These are phyloP conservation scores for Sporisorium iseilematis-ciliati DNA, from an alignment of 1,284 basidiomycete species.

Conservation along the genomic window DNA sequence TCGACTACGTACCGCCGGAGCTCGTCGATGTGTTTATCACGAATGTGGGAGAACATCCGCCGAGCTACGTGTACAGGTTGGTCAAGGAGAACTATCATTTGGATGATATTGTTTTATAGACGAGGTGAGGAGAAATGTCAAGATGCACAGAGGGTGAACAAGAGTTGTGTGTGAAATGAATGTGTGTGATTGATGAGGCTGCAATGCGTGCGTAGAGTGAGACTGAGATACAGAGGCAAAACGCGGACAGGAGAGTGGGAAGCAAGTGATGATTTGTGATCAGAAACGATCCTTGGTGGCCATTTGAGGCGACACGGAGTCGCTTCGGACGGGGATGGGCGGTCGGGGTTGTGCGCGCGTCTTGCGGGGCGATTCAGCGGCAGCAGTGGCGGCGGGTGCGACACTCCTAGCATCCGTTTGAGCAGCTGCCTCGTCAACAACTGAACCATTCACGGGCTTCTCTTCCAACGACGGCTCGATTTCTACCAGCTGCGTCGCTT, in stretches of 20 bases:
- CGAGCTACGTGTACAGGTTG: conserved; percentile 68
- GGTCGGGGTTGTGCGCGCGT: conserved; percentile 18
- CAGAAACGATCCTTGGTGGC: conserved; percentile 11
- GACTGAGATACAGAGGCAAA: background rate
- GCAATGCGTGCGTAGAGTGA: too few species aligned
- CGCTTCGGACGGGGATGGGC: conserved; percentile 24
- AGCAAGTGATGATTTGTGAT: background rate
- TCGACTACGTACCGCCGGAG: conserved; percentile 93
- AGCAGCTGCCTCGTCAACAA: too few species aligned
- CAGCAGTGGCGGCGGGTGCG: background rate
- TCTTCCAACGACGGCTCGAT: background rate
- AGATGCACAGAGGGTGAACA: too few species aligned
- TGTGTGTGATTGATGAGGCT: too few species aligned
- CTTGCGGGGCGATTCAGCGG: background rate
- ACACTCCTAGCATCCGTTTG: too few species aligned
- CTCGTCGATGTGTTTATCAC: conserved; percentile 94
- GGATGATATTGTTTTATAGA: conserved; percentile 54
- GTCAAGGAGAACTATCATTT: conserved; percentile 68
- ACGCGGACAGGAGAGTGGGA: too few species aligned
- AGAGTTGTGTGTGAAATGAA: too few species aligned
- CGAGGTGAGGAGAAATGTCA: too few species aligned
- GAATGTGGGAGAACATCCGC: conserved; percentile 76
- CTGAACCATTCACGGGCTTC: background rate
- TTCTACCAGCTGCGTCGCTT: background rate
- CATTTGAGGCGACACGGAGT: conserved; percentile 23